Conservation (phyloP, 345 rosid genomes). For the Melastoma malabathricum region DNA sequence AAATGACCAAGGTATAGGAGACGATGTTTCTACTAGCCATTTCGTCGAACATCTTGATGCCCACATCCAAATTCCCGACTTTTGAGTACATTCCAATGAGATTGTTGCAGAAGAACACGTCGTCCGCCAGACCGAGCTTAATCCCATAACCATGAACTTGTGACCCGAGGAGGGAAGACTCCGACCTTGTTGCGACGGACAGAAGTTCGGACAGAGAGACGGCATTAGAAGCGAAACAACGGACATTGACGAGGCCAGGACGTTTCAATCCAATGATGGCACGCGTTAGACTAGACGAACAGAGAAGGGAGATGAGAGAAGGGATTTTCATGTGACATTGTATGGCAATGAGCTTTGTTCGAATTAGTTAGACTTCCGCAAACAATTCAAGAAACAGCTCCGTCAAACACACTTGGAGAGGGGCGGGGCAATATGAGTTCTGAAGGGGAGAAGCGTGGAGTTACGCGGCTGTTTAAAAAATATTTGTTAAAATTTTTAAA, state of each 20-base stretch:
- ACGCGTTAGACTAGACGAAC: neutral
- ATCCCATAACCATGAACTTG: constrained; percentile 20
- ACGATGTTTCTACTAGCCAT: constrained; percentile 22
- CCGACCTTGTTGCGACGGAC: constrained; percentile 8
- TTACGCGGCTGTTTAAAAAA: no score
- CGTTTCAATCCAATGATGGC: no score
- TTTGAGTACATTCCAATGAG: constrained; percentile 14
- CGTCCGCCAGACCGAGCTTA: constrained; percentile 15
- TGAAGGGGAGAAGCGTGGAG: no score
- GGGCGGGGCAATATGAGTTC: no score
- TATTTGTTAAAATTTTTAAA: no score
- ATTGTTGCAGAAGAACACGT: constrained; percentile 19
- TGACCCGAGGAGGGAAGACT: constrained; percentile 13
- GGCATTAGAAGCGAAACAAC: neutral
- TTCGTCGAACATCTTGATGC: constrained; percentile 19
- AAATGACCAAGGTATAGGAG: constrained; percentile 28
- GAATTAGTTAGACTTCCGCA: no score
- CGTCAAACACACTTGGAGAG: no score
- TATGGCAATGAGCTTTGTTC: neutral
- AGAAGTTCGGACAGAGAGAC: constrained; percentile 11
- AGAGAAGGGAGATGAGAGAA: constrained; percentile 1
- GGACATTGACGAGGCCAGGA: no score
- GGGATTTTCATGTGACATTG: constrained; percentile 6
- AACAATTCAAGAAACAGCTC: no score
- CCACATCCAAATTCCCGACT: constrained; percentile 9